phyloP scores from a whole-genome alignment of 2,329 filamentous ascomycete species.

The Penicillium sp. region DNA sequence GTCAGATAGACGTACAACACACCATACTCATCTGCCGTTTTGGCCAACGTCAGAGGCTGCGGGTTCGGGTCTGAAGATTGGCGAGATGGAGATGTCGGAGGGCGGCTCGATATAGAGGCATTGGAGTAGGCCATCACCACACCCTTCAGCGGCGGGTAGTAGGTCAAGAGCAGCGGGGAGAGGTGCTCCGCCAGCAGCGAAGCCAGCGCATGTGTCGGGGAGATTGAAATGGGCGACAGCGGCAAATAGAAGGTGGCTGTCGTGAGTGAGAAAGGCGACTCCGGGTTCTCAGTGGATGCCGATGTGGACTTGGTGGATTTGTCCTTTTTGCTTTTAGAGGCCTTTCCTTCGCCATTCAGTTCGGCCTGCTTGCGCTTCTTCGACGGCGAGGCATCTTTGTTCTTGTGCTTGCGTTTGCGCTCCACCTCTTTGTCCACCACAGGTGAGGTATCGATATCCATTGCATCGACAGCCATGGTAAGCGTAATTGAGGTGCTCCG shows the following conservation, averaged over 20 bases:
- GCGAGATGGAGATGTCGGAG: conserved; percentile 36
- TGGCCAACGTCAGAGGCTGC: conserved; percentile 43
- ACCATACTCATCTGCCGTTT: conserved; percentile 71
- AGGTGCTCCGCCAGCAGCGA: conserved; percentile 61
- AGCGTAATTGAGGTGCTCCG: conserved; percentile 23
- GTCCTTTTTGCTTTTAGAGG: conserved; percentile 31
- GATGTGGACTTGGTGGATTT: conserved; percentile 16
- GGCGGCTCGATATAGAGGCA: conserved; percentile 40
- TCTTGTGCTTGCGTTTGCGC: conserved; percentile 47
- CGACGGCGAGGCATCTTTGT: conserved; percentile 44
- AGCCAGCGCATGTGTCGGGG: conserved; percentile 53
- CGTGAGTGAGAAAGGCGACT: conserved; percentile 72
- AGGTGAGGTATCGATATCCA: conserved; percentile 38
- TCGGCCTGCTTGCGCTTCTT: conserved; percentile 44
- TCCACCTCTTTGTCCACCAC: conserved; percentile 21
- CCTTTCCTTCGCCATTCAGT: conserved; percentile 1
- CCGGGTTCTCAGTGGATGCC: conserved; percentile 28
- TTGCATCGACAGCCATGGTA: conserved; percentile 40
- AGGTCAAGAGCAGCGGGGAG: conserved; percentile 61
- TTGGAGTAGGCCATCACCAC: conserved; percentile 56
- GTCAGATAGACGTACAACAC: conserved; percentile 86
- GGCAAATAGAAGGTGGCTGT: conserved; percentile 71
- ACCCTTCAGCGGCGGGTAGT: conserved; percentile 58
- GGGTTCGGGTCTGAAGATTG: conserved; percentile 30
- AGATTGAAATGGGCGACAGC: conserved; percentile 55